These are phyloP conservation scores for Rosa hybrid DNA, from an alignment of 331 rosid genomes.

Conservation along the genomic window DNA sequence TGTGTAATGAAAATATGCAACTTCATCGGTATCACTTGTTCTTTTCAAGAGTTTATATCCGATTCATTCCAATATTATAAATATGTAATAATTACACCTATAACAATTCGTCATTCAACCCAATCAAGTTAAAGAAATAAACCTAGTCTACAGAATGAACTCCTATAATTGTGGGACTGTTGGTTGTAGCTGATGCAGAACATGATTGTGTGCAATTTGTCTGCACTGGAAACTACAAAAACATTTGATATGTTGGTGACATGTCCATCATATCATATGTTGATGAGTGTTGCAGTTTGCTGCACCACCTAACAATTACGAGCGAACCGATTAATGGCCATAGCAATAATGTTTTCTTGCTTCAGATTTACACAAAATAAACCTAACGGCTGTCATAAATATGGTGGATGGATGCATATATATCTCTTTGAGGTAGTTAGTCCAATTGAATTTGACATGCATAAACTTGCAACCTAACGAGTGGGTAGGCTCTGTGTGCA, in stretches of 20 bases:
- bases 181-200: neutral
- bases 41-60: neutral
- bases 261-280: constrained; percentile 1
- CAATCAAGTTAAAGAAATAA: neutral
- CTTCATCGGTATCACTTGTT: neutral
- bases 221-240: neutral
- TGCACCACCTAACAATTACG: neutral
- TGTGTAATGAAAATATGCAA: neutral
- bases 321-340: neutral
- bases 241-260: constrained; percentile 3
- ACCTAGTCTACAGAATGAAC: neutral
- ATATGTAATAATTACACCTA: neutral
- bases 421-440: neutral
- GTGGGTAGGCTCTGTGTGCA: neutral
- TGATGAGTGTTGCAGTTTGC: neutral
- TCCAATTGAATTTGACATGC: constrained; percentile 11
- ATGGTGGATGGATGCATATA: neutral
- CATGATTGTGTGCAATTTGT: neutral
- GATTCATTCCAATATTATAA: neutral
- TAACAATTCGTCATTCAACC: neutral
- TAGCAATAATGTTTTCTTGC: constrained; percentile 16
- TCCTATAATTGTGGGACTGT: neutral
- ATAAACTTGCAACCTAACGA: neutral
- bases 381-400: neutral
- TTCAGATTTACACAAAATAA: constrained; percentile 8